Conservation (phyloP, 495 filamentous ascomycete species). For the Penicillium bovifimosum region DNA sequence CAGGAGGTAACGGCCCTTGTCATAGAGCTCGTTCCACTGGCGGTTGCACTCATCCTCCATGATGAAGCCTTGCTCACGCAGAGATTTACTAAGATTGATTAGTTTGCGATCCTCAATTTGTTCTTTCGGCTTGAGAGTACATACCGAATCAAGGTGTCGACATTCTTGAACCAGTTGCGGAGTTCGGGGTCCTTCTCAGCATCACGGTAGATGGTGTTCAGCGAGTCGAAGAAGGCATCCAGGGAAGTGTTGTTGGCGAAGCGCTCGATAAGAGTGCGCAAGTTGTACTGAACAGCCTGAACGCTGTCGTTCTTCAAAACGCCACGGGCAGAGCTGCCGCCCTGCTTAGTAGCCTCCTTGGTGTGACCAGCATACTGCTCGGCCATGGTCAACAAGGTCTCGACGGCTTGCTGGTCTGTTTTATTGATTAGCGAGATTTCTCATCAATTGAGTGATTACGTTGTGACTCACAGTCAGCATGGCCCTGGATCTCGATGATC, state of each 20-base stretch:
- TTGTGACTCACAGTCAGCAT: constrained; percentile 66
- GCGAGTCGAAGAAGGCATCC: constrained; percentile 78
- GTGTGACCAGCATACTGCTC: constrained; percentile 80
- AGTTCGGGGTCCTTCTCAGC: constrained; percentile 86
- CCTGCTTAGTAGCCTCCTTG: constrained; percentile 56
- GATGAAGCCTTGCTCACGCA: constrained; percentile 87
- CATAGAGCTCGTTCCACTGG: constrained; percentile 80
- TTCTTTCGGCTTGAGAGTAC: neutral
- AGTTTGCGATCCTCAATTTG: neutral
- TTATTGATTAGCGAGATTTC: neutral
- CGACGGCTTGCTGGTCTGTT: constrained; percentile 74
- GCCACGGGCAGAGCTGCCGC: constrained; percentile 62
- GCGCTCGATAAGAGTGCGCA: constrained; percentile 84
- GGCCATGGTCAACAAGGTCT: constrained; percentile 75
- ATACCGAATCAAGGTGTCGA: constrained; percentile 68
- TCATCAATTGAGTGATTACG: neutral
- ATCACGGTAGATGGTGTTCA: constrained; percentile 86
- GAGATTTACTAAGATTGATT: constrained; percentile 49
- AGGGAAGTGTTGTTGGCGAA: constrained; percentile 92
- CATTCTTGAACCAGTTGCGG: constrained; percentile 77
- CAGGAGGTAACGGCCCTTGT: constrained; percentile 81
- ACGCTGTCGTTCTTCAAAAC: constrained; percentile 57
- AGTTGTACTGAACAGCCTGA: constrained; percentile 65
- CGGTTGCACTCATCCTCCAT: constrained; percentile 75
- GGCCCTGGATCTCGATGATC: constrained; percentile 90